phyloP scores from a whole-genome alignment of 2,329 filamentous ascomycete species.

The Didymella glomerata region DNA sequence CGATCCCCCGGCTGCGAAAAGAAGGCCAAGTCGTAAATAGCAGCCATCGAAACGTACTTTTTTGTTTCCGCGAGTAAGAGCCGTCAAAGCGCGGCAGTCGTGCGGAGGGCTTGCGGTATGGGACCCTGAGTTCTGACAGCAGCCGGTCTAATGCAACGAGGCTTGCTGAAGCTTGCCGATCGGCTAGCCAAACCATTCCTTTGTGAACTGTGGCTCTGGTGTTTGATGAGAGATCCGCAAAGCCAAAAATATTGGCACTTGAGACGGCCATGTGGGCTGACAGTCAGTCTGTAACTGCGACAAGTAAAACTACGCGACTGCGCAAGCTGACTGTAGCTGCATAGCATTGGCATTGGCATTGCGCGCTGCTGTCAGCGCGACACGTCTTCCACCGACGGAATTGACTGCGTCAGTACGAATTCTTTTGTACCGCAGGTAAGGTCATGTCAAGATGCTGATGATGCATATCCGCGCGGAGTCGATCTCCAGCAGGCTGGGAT shows the following conservation, averaged over 20 bases:
- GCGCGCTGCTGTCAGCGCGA: constrained; percentile 11
- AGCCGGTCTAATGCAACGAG: constrained; percentile 4
- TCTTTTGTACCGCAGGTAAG: not conserved
- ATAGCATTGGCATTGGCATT: constrained; percentile 9
- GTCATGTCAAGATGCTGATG: constrained; percentile 15
- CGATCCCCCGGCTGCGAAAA: constrained; percentile 8
- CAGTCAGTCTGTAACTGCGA: constrained; percentile 8
- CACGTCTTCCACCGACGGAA: not conserved
- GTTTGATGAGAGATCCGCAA: constrained; percentile 11
- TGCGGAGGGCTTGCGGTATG: constrained; percentile 1
- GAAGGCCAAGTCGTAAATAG: constrained; percentile 26
- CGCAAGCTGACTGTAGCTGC: constrained; percentile 1
- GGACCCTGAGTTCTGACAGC: constrained; percentile 19
- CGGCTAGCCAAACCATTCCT: constrained; percentile 10
- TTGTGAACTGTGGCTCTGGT: constrained; percentile 8
- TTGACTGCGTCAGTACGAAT: constrained; percentile 14
- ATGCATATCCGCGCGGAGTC: constrained; percentile 5
- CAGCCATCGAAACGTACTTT: constrained; percentile 25
- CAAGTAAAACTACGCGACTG: constrained; percentile 10
- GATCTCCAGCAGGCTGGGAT: constrained; percentile 8
- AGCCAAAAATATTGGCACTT: constrained; percentile 13
- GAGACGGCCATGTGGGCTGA: constrained; percentile 19
- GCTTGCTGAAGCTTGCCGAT: constrained; percentile 6
- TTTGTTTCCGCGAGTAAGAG: constrained; percentile 20
- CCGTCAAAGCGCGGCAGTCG: constrained; percentile 14